Evolutionary conservation across 805 yeast species (phyloP), one percentile per base, ranked within the genome.

Genomic region (Phaffomyces thermotolerans): DNA sequence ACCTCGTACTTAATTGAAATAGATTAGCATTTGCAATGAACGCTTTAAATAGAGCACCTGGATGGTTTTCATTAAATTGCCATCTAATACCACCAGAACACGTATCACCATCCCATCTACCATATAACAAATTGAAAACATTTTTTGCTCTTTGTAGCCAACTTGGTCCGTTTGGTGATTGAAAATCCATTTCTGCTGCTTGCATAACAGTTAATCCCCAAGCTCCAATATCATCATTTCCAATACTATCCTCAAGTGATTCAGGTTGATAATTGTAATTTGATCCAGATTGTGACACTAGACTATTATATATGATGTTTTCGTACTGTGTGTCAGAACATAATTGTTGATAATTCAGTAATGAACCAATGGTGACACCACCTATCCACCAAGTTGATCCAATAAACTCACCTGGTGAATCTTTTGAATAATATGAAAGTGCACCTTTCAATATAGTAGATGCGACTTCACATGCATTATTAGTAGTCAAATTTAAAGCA

Each of bases 321-420:
- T 75, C 78, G 54, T 72, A 84, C 1, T 89, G 75, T 49, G 72
- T 73, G 63, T 90, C 81, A 39, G 78, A 69, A 62, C 91, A 83
- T 54, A 78, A 75, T 53, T 66, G 78, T 69, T 85, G 75, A 58
- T 80, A 84, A 62, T 88, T 95, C 33, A 91, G 59, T 67, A 85
- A 60, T 2, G 72, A 66, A 13, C 75, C 76, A 63, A 69, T 81
- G 0, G 89, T 89, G 52, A 86, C 91, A 54, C 95, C 95, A 34
- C 90, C 88, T 62, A 84, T 81, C 95, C 95, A 86, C 89, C 93
- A 89, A 64, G 80, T 81, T 60, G 89, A 89, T 49, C 72, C 58
- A 12, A 75, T 67, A 56, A 84, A 84, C 77, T 74, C 73, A 22
- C 91, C 95, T 25, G 44, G 35, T 3, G 24, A 18, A 1, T 49